Conservation (phyloP, 306 rosid species). For the Aeschynomene evenia region DNA sequence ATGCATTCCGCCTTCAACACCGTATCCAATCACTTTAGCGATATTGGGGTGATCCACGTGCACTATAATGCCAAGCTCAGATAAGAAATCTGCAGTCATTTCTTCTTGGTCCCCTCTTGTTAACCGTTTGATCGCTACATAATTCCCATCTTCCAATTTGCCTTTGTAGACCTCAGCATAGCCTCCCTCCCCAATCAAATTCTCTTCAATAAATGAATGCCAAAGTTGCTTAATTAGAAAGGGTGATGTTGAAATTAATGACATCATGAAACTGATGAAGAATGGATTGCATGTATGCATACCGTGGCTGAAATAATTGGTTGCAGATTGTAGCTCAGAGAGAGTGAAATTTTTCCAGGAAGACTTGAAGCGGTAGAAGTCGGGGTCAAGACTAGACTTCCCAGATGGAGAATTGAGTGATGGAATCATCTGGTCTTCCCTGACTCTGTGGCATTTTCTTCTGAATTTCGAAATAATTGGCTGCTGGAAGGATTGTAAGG, state of each 20-base stretch:
- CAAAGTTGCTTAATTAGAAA: background rate
- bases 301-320: conserved; percentile 77
- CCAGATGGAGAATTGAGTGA: conserved; percentile 40
- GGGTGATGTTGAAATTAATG: no score
- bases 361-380: conserved; percentile 63
- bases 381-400: conserved; percentile 46
- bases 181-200: conserved; percentile 94
- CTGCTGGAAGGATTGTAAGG: conserved; percentile 51
- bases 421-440: conserved; percentile 62
- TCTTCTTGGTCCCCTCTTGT: conserved; percentile 84
- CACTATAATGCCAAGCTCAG: conserved; percentile 95
- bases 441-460: conserved; percentile 61
- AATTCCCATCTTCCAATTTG: conserved; percentile 66
- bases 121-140: conserved; percentile 76
- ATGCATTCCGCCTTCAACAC: conserved; percentile 99
- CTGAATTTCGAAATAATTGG: conserved; percentile 63
- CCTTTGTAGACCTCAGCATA: conserved; percentile 94
- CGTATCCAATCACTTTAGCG: conserved; percentile 90
- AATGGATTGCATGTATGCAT: no score
- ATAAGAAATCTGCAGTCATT: conserved; percentile 94
- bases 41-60: conserved; percentile 95
- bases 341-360: conserved; percentile 80
- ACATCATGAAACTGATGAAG: no score
- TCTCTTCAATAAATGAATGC: conserved; percentile 29
- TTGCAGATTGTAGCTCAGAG: conserved; percentile 60